Evolutionary conservation across 495 filamentous ascomycete species (phyloP).

Genomic region (Neurospora sp.): DNA sequence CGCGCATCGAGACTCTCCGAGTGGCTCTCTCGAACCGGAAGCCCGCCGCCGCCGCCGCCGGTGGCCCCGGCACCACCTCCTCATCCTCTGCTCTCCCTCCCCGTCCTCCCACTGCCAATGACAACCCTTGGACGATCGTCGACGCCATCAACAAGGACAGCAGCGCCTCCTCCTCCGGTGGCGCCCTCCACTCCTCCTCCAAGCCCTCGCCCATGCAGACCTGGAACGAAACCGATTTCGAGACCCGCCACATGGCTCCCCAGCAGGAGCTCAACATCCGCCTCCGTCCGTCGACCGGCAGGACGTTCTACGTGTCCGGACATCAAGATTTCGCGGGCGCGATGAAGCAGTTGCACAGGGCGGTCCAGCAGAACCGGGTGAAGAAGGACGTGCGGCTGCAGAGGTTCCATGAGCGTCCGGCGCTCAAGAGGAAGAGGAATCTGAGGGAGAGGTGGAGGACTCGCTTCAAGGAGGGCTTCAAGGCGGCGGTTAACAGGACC

Average conservation of each 20-base stretch:
- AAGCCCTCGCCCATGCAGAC: not conserved
- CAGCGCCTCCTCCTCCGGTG: not conserved
- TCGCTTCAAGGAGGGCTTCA: slow-evolving; percentile 58
- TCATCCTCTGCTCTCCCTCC: not conserved
- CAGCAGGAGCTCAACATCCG: slow-evolving; percentile 22
- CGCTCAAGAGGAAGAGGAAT: slow-evolving; percentile 64
- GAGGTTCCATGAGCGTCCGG: slow-evolving; percentile 59
- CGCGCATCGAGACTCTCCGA: not conserved
- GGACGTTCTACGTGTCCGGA: slow-evolving; percentile 42
- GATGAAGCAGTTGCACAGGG: slow-evolving; percentile 38
- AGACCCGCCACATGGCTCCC: slow-evolving; percentile 3
- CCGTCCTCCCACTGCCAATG: not conserved
- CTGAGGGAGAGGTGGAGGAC: slow-evolving; percentile 53
- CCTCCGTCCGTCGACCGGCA: slow-evolving; percentile 45
- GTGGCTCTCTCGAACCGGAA: not conserved
- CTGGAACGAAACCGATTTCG: slow-evolving; percentile 7
- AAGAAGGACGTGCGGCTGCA: slow-evolving; percentile 39
- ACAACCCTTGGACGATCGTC: not conserved
- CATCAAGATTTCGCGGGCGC: slow-evolving; percentile 44
- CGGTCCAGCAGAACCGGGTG: slow-evolving; percentile 41
- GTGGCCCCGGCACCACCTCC: not conserved
- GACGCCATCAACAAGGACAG: slow-evolving; percentile 2
- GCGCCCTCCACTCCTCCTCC: not conserved
- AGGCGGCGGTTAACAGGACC: slow-evolving; percentile 46
- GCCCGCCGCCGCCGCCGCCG: not conserved